Base-by-base conservation (phyloP, 768 basidiomycete genomes). In the Collybia sp. region DNA sequence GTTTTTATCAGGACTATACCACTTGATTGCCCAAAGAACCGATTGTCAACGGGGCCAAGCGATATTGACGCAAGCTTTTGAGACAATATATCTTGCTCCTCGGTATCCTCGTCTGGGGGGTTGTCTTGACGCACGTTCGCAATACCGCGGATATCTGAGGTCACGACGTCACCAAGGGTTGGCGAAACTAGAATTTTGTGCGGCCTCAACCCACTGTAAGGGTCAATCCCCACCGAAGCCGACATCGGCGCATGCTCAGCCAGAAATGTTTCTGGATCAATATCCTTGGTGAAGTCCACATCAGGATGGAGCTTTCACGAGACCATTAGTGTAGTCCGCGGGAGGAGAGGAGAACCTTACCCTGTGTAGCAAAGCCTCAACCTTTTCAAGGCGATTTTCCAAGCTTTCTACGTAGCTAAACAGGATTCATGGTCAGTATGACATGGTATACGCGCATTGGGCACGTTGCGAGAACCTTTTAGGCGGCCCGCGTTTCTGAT, bases 11-110 rank as follows among this genome's bases (percentile, higher is more conserved):
- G 68, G 69, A 77, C 74, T 0, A 73, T 69, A 10, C 76, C 74
- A 52, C 77, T 79, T 9, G 75, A 75, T 50, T 80, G 79, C 0
- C 80, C 79, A 48, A 78, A 76, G 53, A 80, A 82, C 10, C 72
- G 62, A 30, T 67, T 62, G 5, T 73, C 68, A 5, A 50, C 49
- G 0, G 67, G 61, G 17, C 68, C 63, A 6, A 75, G 47, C 0
- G 58, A 44, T 39, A 75, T 44, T 12, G 53, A 47, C 45, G 60
- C 65, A 11, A 76, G 46, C 20, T 68, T 62, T 25, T 73, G 70
- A 1, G 62, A 58, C 2, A 75, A 47, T 3, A 66, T 56, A 13
- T 67, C 52, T 12, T 60, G 58, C 12, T 57, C 51, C 12, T 57
- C 51, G n/a, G 46, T 45, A 17, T 73, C 71, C 19, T 74, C 72